Evolutionary conservation across 768 basidiomycete genomes (phyloP).

Genomic region (Amanita polypyramis): DNA sequence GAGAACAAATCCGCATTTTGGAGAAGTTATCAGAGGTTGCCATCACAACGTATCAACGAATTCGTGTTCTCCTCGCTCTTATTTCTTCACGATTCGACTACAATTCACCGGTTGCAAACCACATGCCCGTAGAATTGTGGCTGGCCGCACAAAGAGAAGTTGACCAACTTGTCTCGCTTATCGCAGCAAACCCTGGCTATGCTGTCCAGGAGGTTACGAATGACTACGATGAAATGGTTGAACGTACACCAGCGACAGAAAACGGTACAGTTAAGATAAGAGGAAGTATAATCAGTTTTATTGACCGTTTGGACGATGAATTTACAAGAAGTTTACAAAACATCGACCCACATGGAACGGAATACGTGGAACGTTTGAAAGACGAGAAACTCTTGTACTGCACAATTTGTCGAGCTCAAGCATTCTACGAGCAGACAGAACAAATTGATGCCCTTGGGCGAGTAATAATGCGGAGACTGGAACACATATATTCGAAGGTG

Average conservation of each 20-base stretch:
- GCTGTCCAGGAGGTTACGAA: slow-evolving; percentile 77
- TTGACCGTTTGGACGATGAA: slow-evolving; percentile 95
- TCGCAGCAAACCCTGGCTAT: slow-evolving; percentile 63
- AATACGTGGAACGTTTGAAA: slow-evolving; percentile 94
- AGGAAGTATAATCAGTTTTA: slow-evolving; percentile 91
- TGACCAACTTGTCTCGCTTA: slow-evolving; percentile 75
- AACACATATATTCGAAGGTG: slow-evolving; percentile 98
- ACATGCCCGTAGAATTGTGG: slow-evolving; percentile 95
- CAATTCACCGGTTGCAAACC: slow-evolving; percentile 73
- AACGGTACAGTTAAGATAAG: slow-evolving; percentile 76
- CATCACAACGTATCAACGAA: slow-evolving; percentile 81
- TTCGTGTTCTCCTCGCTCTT: slow-evolving; percentile 88
- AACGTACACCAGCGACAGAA: slow-evolving; percentile 69
- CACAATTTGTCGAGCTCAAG: slow-evolving; percentile 88
- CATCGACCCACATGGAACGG: slow-evolving; percentile 97
- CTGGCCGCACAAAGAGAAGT: slow-evolving; percentile 77
- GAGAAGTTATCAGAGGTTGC: slow-evolving; percentile 82
- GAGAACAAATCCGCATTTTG: slow-evolving; percentile 87
- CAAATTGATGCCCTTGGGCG: slow-evolving; percentile 75
- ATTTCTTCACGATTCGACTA: slow-evolving; percentile 97
- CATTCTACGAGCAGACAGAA: slow-evolving; percentile 76
- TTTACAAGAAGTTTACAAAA: slow-evolving; percentile 97
- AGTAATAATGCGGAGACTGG: slow-evolving; percentile 89
- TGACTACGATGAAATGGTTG: slow-evolving; percentile 86
- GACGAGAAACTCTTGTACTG: slow-evolving; percentile 93